Base-by-base conservation (phyloP, 139 green algal genomes). In the Asterochloris sp. region DNA sequence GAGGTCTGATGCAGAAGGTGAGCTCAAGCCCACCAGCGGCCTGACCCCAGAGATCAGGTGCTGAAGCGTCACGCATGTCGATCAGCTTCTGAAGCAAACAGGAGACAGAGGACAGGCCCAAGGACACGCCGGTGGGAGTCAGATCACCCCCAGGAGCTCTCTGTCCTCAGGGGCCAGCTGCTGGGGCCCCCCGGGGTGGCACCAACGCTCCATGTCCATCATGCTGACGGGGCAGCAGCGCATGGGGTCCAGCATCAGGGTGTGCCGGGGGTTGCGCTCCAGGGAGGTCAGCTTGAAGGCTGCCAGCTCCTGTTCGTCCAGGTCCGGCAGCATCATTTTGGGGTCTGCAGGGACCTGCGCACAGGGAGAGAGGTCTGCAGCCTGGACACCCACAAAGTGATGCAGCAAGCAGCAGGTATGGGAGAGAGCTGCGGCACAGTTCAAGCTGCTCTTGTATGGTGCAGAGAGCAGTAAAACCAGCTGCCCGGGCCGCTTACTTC, bases 291-390 rank as follows among this genome's bases (percentile, higher is more conserved):
- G 79, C 6, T 75, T 68, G 75, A 94, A 96, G 21, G 75, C 77
- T 0, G 87, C 86, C 0, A 96, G 81, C 64, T 88, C 62, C 38
- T 91, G 66, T 0, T 86, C 74, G 67, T 90, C 63, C 12, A 89
- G 83, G 10, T 87, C 84, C 0, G 83, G 78, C 60, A 96, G 82
- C 26, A 96, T 85, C 86, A 96, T 86, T 82, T 94, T 95, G 75
- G 92, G 92, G 77, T 95, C 92, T 21, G 87, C 89, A 10, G 92
- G 91, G 75, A 95, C 89, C 88, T 93, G 87, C 21, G 66, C 17
- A 24, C 61, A 78, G 26, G n/a, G 0, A 24, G 10, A 24, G 21
- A 74, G 13, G 62, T 54, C 16, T 82, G 13, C 14, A 71, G 73
- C 27, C 28, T 47, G 62, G 23, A 27, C 21, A 47, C 0, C 0